Base-by-base conservation (phyloP, 805 yeast species). In the Candida schatavii region DNA sequence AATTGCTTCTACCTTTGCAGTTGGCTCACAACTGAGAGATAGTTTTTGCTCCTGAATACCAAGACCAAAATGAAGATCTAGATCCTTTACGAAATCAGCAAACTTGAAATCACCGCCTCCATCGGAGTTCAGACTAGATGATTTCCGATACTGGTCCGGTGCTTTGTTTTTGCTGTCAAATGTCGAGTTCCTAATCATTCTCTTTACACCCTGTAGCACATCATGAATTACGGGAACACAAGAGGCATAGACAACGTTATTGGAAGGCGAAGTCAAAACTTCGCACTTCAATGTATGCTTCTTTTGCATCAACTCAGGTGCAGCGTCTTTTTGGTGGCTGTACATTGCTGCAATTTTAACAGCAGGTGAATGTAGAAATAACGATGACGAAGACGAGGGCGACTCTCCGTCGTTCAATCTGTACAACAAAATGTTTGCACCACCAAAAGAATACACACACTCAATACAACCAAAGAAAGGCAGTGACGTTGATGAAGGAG, bases 1-100 rank as follows among this genome's bases (percentile, higher is more conserved):
- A 27, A 85, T 78, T 0, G 97, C 95, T 29, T 88, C 89, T 2
- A 93, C 93, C 56, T 87, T 88, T 0, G 98, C 98, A 14, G 83
- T 83, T 1, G 99, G 99, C 46, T 87, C 91, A 72, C 99, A 93
- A 50, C 95, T 85, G 40, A 93, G 67, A 2, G 85, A 76, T 18
- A 93, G 57, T 34, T 76, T 77, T 57, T 93, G 99, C 26, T 81
- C 77, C 17, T 80, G 89, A 40, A 90, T 75, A 31, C 75, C 70
- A 5, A 90, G 48, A 0, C 84, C 80, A 41, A 85, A 61, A 39
- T 78, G 80, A 22, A 88, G 50, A 47, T 85, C 88, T 40, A 84
- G 56, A 22, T 78, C 76, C 31, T 72, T 68, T 21, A 85, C 57
- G 2, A 84, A 25, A 18, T 50, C 49, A 11, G 54, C 56, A 23